A percentile compares a stretch with the other conserved stretches of the same genome.
Conservation (phyloP, 495 filamentous ascomycete genomes). For the Penicillium herquei region DNA sequence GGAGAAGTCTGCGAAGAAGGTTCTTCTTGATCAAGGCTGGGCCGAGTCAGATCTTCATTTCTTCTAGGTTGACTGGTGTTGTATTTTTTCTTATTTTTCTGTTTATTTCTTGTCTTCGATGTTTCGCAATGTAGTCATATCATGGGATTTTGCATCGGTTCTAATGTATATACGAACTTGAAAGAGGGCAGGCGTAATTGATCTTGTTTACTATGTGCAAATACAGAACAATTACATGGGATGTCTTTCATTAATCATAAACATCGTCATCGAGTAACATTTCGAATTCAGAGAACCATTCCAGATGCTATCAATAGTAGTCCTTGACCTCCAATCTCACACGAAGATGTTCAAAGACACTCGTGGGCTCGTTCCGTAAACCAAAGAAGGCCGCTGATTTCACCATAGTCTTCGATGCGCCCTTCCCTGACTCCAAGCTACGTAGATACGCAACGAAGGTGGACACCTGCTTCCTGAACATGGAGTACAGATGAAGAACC, state of each 20-base stretch:
- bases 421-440: conserved; percentile 48
- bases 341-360: conserved; percentile 50
- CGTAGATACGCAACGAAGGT: conserved; percentile 55
- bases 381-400: conserved; percentile 27
- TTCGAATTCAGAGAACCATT: background rate
- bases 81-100: background rate
- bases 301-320: conserved; percentile 36
- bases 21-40: conserved; percentile 73
- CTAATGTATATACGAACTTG: no score
- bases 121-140: background rate
- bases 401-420: conserved; percentile 30
- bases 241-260: conserved; percentile 11
- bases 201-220: no score
- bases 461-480: conserved; percentile 65
- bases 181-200: no score
- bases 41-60: conserved; percentile 76
- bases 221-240: no score
- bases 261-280: background rate
- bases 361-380: conserved; percentile 32
- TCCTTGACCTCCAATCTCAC: conserved; percentile 49
- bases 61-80: conserved; percentile 53
- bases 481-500: conserved; percentile 54
- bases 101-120: background rate
- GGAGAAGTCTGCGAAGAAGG: conserved; percentile 64
- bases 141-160: no score